Evolutionary conservation across 2,329 filamentous ascomycete species (phyloP), one percentile per base, ranked within the genome.

Genomic region (Bipolaris sorokiniana): DNA sequence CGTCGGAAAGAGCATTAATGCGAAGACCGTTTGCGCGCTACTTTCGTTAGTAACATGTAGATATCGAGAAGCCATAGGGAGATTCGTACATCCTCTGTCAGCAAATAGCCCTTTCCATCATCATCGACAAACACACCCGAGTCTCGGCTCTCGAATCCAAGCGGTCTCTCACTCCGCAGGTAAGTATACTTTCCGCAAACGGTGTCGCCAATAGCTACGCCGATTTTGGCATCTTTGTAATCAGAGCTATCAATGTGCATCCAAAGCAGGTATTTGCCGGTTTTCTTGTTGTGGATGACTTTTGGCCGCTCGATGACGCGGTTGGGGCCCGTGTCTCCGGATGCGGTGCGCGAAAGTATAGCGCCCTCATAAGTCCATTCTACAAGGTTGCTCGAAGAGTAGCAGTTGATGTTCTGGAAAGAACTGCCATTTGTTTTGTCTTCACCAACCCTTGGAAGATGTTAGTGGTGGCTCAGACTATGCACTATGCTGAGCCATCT

Each of bases 331-430:
- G 89, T 78, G 58, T 89, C 87, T 0, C 79, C 84, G 1, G 78
- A 81, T 2, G 72, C 60, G 3, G 83, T 81, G 0, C 79, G 80
- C 0, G 83, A 84, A 1, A 90, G 77, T 0, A 90, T 77, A 0
- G 85, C 82, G 11, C 84, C 84, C 33, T 83, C 84, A 55, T 84
- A 86, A 0, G 77, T 84, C 88, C 88, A 90, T 62, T 87, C 81
- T 0, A 88, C 82, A 0, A 90, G 79, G 70, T 90, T 79, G 11
- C 78, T 79, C 13, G 84, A 88, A 0, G 84, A 85, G 72, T 90
- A 90, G 75, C 88, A 90, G 70, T 89, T 89, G 63, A 90, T 78
- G 49, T 86, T 86, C 56, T 85, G 82, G 71, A 90, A 90, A 0
- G 79, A 74, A 1, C 78, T 81, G 22, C 87, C 86, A n/a, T 83